A percentile compares a stretch with the other conserved stretches of the same genome.
Evolutionary conservation across 2,329 filamentous ascomycete species (phyloP).

Genomic region (Beauveria pseudobassiana): DNA sequence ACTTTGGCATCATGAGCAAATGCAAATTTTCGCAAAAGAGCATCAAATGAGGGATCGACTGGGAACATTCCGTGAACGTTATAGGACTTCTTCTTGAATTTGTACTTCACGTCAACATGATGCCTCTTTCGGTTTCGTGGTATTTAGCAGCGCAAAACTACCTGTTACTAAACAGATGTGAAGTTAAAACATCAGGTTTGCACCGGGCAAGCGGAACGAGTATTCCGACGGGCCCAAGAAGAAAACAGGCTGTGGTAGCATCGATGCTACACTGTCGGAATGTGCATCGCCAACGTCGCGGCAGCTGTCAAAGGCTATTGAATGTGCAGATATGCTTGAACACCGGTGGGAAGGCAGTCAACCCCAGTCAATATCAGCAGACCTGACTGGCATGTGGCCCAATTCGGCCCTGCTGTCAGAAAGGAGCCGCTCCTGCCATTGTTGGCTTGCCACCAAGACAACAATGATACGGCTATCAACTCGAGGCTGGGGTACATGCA

Average conservation of each 20-base stretch:
- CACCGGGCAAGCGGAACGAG: no score
- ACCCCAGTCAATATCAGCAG: background rate
- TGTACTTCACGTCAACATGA: no score
- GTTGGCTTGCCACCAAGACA: background rate
- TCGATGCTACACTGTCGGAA: no score
- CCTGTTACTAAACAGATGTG: no score
- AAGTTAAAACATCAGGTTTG: no score
- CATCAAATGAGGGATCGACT: background rate
- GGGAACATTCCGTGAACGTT: background rate
- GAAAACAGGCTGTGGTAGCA: no score
- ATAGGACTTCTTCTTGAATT: background rate
- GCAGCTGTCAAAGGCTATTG: no score
- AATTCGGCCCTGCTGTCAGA: background rate
- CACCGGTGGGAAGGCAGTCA: background rate
- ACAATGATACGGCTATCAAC: background rate
- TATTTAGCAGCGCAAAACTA: no score
- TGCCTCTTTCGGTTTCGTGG: no score
- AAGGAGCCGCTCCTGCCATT: background rate
- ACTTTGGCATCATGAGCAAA: slow-evolving; percentile 2
- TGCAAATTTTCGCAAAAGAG: background rate
- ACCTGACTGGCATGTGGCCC: background rate
- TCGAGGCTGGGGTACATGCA: background rate
- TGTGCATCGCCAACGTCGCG: no score
- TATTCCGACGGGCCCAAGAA: no score
- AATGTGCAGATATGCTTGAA: no score